A percentile compares a stretch with the other conserved stretches of the same genome.
Conservation (phyloP, 2,329 filamentous ascomycete species). For the Epichloe bromicola region DNA sequence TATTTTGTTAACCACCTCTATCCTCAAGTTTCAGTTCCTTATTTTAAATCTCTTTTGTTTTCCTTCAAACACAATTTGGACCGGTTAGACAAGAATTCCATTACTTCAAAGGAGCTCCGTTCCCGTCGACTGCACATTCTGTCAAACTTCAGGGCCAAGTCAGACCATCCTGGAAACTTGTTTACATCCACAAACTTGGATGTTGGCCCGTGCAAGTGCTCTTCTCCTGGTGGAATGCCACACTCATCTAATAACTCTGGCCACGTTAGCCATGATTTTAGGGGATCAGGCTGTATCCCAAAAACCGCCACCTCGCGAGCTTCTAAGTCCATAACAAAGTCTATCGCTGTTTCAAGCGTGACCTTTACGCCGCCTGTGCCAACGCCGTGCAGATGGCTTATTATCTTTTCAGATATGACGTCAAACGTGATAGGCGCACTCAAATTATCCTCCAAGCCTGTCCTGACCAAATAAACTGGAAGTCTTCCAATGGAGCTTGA, state of each 20-base stretch:
- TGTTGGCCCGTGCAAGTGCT: neutral
- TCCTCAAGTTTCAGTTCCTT: no score
- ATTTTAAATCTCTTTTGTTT: no score
- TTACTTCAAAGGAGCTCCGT: neutral
- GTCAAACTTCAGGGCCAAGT: neutral
- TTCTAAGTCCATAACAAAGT: constrained; percentile 6
- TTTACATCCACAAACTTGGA: neutral
- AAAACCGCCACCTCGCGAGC: constrained; percentile 5
- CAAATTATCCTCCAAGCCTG: constrained; percentile 4
- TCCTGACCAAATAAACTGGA: neutral
- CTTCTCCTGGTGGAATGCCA: neutral
- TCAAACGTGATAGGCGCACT: constrained; percentile 9
- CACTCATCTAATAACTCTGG: neutral
- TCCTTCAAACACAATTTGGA: no score
- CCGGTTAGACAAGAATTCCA: neutral
- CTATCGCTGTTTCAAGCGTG: constrained; percentile 6
- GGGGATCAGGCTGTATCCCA: neutral
- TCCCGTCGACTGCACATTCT: neutral
- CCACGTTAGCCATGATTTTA: neutral
- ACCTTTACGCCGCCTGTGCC: neutral
- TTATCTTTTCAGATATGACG: neutral
- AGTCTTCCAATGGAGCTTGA: neutral
- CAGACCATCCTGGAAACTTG: neutral
- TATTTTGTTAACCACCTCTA: no score
- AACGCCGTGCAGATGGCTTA: neutral